phyloP scores from a whole-genome alignment of 2,329 filamentous ascomycete genomes.

The Domatiomyces catenatus region DNA sequence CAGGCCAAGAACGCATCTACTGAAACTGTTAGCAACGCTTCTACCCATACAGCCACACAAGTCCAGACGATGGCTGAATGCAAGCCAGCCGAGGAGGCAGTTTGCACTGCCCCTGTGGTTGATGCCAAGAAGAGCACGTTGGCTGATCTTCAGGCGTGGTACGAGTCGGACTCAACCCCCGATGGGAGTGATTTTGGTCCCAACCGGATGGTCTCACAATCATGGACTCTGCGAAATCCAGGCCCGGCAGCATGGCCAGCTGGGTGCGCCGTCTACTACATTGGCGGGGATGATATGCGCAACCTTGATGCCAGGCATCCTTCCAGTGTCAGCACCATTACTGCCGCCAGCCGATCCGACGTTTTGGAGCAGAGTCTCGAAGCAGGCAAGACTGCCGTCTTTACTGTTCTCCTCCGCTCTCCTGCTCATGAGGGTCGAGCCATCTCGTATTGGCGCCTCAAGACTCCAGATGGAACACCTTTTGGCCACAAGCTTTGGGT shows the following conservation, averaged over 20 bases:
- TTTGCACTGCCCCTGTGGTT: background rate
- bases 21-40: conserved; percentile 34
- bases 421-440: conserved; percentile 60
- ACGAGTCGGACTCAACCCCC: conserved; percentile 59
- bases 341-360: conserved; percentile 68
- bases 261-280: conserved; percentile 78
- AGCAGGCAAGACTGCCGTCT: conserved; percentile 60
- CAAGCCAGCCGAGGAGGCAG: conserved; percentile 40
- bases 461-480: conserved; percentile 59
- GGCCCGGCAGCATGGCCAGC: conserved; percentile 68
- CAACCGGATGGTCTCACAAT: conserved; percentile 67
- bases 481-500: conserved; percentile 96
- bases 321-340: conserved; percentile 60
- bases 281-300: conserved; percentile 93
- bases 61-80: conserved; percentile 62
- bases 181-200: conserved; percentile 62
- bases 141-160: conserved; percentile 46
- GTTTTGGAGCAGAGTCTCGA: conserved; percentile 53
- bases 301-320: conserved; percentile 68
- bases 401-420: conserved; percentile 72
- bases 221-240: conserved; percentile 79
- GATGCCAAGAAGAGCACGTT: conserved; percentile 22
- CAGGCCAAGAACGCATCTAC: conserved; percentile 35
- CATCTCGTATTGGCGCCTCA: conserved; percentile 95
- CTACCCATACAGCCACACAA: conserved; percentile 40